Base-by-base conservation (phyloP, 768 basidiomycete genomes). In the Tylopilus rubrobrunneus region DNA sequence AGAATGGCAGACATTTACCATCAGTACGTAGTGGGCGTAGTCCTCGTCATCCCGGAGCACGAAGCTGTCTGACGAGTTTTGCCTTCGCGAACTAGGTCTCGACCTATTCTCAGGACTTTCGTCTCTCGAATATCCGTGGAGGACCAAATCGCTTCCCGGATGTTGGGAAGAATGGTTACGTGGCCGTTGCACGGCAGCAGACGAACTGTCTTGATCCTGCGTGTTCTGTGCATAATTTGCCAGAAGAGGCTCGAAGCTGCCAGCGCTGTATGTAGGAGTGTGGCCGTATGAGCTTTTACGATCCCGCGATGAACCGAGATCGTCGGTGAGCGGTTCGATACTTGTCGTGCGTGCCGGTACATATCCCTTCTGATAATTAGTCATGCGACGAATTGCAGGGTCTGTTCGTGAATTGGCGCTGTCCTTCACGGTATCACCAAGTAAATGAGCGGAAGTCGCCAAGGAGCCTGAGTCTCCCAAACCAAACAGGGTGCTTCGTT, bases 241-340 rank as follows among this genome's bases (percentile, higher is more conserved):
- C 45, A 87, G 69, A 21, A 87, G 71, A 27, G 83, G 83, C 57
- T 87, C 85, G 51, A 77, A 77, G 68, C 84, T 86, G 14, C 78
- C 81, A 2, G 73, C 74, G 55, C 81, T 80, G 43, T 79, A 73
- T 56, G 78, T 77, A 42, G 76, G 71, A 27, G 74, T 72, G 63
- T 83, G 76, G 25, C 72, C 70, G 25, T 65, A 70, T 11, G 69
- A 70, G 36, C 73, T 62, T 62, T 61, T 61, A 43, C 67, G 59
- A 44, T 68, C 62, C 44, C 67, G 64, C 51, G 58, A 65, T 28
- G 70, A 67, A 27, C 67, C 58, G 29, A 62, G 55, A 40, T 65
- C 68, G 17, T 60, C 59, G 34, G 48, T 52, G 15, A 48, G 48
- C 5, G 50, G 60, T 31, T 55, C 62, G 39, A 59, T 56, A 62